Conservation (phyloP, 805 yeast species). For the Ogataea angusta region DNA sequence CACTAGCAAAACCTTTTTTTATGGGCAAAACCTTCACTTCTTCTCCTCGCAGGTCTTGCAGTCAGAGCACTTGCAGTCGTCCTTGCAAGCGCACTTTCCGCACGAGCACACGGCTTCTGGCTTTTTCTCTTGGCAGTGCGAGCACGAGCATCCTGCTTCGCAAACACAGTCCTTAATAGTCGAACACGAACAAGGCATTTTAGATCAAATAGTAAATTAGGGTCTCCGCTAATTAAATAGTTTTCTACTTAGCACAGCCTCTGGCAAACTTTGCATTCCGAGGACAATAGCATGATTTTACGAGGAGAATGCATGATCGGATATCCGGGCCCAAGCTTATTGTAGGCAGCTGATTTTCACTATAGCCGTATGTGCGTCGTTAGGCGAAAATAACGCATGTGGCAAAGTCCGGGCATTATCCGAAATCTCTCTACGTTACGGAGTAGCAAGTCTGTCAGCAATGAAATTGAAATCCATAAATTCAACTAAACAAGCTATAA, state of each 20-base stretch:
- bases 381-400: no score
- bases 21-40: not conserved
- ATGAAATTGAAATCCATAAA: no score
- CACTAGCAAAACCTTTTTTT: no score
- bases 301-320: not conserved
- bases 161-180: conserved; percentile 7
- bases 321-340: not conserved
- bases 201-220: not conserved
- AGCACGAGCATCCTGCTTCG: conserved; percentile 4
- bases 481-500: no score
- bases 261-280: not conserved
- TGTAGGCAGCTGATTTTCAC: no score
- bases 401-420: no score
- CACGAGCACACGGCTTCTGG: conserved; percentile 1
- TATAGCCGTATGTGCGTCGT: no score
- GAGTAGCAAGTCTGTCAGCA: no score
- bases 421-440: no score
- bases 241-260: not conserved
- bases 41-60: conserved; percentile 6
- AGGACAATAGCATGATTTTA: not conserved
- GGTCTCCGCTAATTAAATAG: not conserved
- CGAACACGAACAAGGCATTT: conserved; percentile 10
- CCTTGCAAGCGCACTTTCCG: conserved; percentile 13
- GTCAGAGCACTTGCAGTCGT: conserved; percentile 11
- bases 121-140: not conserved